Percentiles rank a stretch among this genome's conserved stretches.
These are phyloP conservation scores for Lentinus brumalis DNA, from an alignment of 768 basidiomycete genomes.

Conservation along the genomic window DNA sequence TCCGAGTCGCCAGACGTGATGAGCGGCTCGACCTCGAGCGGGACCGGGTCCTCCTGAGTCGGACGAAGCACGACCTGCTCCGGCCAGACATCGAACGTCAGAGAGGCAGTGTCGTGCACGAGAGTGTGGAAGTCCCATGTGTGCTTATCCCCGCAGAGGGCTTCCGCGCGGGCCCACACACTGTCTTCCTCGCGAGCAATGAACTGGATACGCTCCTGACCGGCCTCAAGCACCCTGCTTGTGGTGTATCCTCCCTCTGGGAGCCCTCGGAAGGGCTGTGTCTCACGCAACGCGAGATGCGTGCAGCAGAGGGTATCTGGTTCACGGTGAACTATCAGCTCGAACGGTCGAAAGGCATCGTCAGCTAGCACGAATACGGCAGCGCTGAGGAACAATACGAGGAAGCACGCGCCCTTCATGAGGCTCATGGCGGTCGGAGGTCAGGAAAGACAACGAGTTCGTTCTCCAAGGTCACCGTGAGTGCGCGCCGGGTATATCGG, in stretches of 20 bases:
- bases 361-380: neutral
- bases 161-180: slow-evolving; percentile 8
- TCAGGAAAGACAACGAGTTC: too few species aligned
- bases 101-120: neutral
- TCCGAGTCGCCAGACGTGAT: slow-evolving; percentile 58
- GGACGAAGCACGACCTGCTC: slow-evolving; percentile 7
- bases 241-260: neutral
- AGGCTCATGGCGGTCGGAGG: too few species aligned
- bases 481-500: too few species aligned
- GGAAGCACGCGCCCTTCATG: too few species aligned
- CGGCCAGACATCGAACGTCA: neutral
- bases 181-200: slow-evolving; percentile 6
- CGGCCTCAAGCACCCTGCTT: neutral
- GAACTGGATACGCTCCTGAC: slow-evolving; percentile 21
- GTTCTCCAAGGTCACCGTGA: too few species aligned
- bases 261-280: slow-evolving; percentile 18
- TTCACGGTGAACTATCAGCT: slow-evolving; percentile 24
- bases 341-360: slow-evolving; percentile 14
- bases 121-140: slow-evolving; percentile 3
- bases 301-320: slow-evolving; percentile 16
- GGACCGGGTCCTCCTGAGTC: slow-evolving; percentile 31
- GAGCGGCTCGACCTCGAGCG: slow-evolving; percentile 57
- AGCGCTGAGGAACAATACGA: neutral
- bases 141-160: slow-evolving; percentile 1
- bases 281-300: slow-evolving; percentile 13